A percentile compares a stretch with the other conserved stretches of the same genome.
phyloP scores from a whole-genome alignment of 2,329 filamentous ascomycete species.

The Fusarium tuaranense region DNA sequence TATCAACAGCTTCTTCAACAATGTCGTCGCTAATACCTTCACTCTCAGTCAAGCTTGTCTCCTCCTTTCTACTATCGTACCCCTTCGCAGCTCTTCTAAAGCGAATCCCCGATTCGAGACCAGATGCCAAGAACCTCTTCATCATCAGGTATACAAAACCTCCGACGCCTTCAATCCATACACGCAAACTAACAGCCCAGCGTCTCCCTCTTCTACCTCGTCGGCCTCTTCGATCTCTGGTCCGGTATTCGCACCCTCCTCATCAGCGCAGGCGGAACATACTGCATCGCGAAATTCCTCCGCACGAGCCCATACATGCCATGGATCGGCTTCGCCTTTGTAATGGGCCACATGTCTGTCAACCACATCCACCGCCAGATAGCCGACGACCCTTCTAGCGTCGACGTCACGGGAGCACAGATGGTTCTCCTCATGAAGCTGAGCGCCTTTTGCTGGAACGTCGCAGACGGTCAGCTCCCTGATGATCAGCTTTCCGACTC shows the following conservation, averaged over 20 bases:
- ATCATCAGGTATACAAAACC: constrained; percentile 72
- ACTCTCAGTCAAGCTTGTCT: constrained; percentile 88
- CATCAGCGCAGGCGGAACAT: constrained; percentile 83
- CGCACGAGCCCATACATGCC: constrained; percentile 91
- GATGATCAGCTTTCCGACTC: constrained; percentile 84
- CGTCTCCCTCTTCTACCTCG: constrained; percentile 87
- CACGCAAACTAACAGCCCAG: too few relatives aligned
- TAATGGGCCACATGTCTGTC: constrained; percentile 95
- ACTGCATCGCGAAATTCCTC: constrained; percentile 84
- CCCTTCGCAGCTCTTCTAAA: constrained; percentile 91
- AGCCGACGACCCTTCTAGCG: constrained; percentile 69
- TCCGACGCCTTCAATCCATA: too few relatives aligned
- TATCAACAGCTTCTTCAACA: not conserved
- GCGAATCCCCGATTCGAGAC: constrained; percentile 85
- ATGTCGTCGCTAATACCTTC: constrained; percentile 21
- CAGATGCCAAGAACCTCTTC: constrained; percentile 89
- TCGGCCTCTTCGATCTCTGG: constrained; percentile 96
- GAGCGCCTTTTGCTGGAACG: constrained; percentile 96
- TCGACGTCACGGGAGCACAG: constrained; percentile 95
- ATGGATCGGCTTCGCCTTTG: constrained; percentile 92
- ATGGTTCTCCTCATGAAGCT: constrained; percentile 99
- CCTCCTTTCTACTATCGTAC: constrained; percentile 91
- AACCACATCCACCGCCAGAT: constrained; percentile 88
- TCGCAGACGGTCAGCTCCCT: constrained; percentile 88
- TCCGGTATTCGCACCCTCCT: constrained; percentile 81